These are phyloP conservation scores for Fusarium virguliforme DNA, from an alignment of 2,329 filamentous ascomycete species.

Conservation along the genomic window DNA sequence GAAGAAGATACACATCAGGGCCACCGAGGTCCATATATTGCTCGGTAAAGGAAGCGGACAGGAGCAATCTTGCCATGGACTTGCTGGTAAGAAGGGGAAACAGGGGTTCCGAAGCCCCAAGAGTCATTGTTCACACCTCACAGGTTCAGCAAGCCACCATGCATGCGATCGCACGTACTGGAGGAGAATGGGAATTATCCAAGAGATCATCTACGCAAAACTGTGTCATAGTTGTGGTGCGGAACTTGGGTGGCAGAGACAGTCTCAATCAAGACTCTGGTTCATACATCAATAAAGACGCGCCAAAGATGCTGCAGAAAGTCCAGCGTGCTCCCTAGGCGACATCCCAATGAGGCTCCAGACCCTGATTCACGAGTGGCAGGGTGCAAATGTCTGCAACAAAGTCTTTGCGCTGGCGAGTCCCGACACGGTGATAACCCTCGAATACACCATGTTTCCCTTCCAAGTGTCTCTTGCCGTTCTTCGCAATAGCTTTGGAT, in stretches of 20 bases:
- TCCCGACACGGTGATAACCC: neutral
- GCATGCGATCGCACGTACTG: neutral
- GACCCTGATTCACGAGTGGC: neutral
- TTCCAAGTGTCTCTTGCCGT: neutral
- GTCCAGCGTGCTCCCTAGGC: neutral
- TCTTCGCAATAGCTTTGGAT: neutral
- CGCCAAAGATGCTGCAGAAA: no score
- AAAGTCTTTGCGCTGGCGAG: neutral
- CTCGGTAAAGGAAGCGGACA: neutral
- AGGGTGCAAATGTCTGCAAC: neutral
- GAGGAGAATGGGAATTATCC: neutral
- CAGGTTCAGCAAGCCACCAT: conserved; percentile 13
- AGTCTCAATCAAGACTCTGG: neutral
- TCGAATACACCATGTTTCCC: neutral
- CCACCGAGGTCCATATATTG: neutral
- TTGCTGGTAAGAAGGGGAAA: neutral
- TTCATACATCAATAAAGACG: no score
- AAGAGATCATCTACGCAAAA: neutral
- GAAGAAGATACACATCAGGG: neutral
- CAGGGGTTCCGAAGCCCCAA: neutral
- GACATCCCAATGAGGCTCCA: neutral
- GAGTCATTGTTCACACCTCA: neutral
- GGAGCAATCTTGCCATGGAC: neutral
- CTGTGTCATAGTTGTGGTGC: neutral
- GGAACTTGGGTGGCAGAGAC: neutral